These are phyloP conservation scores for Hanseniaspora sp. DNA, from an alignment of 1,139 yeast species.

Conservation along the genomic window DNA sequence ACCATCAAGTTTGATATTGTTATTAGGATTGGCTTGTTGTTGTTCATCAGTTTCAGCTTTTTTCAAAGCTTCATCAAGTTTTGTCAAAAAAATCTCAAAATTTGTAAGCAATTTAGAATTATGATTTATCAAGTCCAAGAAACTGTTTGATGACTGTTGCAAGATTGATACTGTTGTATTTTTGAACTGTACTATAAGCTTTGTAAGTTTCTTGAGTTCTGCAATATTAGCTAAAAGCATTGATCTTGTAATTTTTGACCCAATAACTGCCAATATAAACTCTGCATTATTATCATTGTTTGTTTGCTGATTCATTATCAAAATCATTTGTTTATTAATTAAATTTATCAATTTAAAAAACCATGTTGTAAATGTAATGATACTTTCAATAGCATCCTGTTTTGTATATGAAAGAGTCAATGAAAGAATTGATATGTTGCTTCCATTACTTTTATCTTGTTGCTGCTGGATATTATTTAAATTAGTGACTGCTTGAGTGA, in stretches of 20 bases:
- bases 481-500: conserved; percentile 23
- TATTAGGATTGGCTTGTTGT: neutral
- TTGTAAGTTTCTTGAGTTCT: conserved; percentile 7
- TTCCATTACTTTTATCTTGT: conserved; percentile 25
- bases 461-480: conserved; percentile 21
- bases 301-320: neutral
- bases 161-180: conserved; percentile 5
- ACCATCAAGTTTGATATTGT: neutral
- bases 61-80: conserved; percentile 9
- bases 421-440: conserved; percentile 7
- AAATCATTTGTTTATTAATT: conserved; percentile 7
- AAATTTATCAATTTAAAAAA: conserved; percentile 5
- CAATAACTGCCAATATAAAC: conserved; percentile 3
- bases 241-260: conserved; percentile 17
- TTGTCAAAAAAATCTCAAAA: conserved; percentile 2
- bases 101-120: conserved; percentile 1
- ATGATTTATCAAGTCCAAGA: neutral
- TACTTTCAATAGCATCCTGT: conserved; percentile 13
- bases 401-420: conserved; percentile 12
- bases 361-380: conserved; percentile 9
- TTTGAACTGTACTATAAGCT: conserved; percentile 6
- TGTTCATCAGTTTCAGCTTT: conserved; percentile 6
- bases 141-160: conserved; percentile 7
- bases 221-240: conserved; percentile 24
- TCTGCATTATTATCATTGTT: neutral